Base-by-base conservation (phyloP, 192 early-diverging fungal genomes). In the Backusella macrospora region DNA sequence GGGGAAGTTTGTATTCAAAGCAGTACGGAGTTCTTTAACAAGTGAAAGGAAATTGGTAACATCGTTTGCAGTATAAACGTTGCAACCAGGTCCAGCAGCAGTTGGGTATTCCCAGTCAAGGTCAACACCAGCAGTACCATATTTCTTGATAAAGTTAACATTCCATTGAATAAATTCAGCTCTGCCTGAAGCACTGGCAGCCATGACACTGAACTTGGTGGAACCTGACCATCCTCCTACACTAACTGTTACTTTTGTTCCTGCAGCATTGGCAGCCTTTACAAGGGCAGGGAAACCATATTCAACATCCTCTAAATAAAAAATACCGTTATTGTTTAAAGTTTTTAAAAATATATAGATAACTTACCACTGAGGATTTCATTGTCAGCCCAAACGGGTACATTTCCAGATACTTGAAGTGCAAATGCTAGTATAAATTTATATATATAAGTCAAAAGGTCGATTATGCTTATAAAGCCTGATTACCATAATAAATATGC, bases 161-260 rank as follows among this genome's bases (percentile, higher is more conserved):
- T 87, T 88, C 29, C 88, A 81, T 18, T 78, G 67, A n/a, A 89
- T 83, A 76, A 90, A 81, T 0, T 55, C 72, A 37, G 66, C 3
- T 44, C 44, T 68, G 63, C 59, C 40, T 26, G 43, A 45, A 65
- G 18, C 43, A 34, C 12, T 70, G 79, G 16, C 84, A 86, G 85
- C 77, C 18, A 88, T 77, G 6, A 83, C 81, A 73, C 85, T 86
- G 18, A 91, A 78, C 69, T 87, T 79, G 68, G 81, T 81, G 5
- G 87, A 89, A 1, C 92, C 92, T 15, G 86, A 83, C 92, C 92
- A 93, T 0, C 92, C 92, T 62, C 92, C 92, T 26, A 91, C 68
- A 9, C 90, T 90, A 8, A 91, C 78, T 2, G 87, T 79, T 0
- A 86, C 84, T 73, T 89, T 88, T 59, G 83, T 73, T 18, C 74